Percentiles rank a stretch among this genome's conserved stretches.
These are phyloP conservation scores for Xylariomycetidae sp. DNA, from an alignment of 2,329 filamentous ascomycete genomes.

Conservation along the genomic window DNA sequence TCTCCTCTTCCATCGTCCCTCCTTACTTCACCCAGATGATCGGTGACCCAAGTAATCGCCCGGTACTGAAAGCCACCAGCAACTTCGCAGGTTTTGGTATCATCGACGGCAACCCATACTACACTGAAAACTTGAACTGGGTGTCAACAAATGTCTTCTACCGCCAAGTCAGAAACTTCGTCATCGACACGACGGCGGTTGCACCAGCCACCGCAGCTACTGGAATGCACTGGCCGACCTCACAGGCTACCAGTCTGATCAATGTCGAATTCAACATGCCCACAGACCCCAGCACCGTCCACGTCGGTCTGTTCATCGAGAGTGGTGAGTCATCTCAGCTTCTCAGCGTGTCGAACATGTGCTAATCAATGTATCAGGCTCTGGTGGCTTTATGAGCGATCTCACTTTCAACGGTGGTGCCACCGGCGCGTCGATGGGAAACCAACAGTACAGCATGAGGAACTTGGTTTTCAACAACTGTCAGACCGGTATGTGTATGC, in stretches of 20 bases:
- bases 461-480: constrained; percentile 63
- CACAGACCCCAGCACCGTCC: constrained; percentile 21
- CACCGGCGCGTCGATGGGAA: constrained; percentile 58
- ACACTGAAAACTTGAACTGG: constrained; percentile 32
- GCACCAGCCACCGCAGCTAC: constrained; percentile 24
- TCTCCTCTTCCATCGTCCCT: constrained; percentile 53
- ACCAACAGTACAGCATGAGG: constrained; percentile 66
- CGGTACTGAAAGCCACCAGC: constrained; percentile 48
- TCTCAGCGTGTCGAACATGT: background rate
- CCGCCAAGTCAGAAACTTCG: constrained; percentile 60
- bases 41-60: constrained; percentile 53
- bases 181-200: constrained; percentile 48
- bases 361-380: constrained; percentile 21
- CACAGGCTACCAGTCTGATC: constrained; percentile 50
- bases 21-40: constrained; percentile 62
- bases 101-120: constrained; percentile 53
- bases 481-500: constrained; percentile 41
- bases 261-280: constrained; percentile 47
- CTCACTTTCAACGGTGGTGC: constrained; percentile 58
- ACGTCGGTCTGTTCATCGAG: constrained; percentile 29
- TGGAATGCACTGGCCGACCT: constrained; percentile 61
- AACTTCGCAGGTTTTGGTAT: constrained; percentile 52
- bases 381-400: constrained; percentile 46
- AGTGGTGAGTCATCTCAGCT: constrained; percentile 18
- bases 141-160: constrained; percentile 58